Conservation (phyloP, 768 basidiomycete genomes). For the Auriculariales sp. region DNA sequence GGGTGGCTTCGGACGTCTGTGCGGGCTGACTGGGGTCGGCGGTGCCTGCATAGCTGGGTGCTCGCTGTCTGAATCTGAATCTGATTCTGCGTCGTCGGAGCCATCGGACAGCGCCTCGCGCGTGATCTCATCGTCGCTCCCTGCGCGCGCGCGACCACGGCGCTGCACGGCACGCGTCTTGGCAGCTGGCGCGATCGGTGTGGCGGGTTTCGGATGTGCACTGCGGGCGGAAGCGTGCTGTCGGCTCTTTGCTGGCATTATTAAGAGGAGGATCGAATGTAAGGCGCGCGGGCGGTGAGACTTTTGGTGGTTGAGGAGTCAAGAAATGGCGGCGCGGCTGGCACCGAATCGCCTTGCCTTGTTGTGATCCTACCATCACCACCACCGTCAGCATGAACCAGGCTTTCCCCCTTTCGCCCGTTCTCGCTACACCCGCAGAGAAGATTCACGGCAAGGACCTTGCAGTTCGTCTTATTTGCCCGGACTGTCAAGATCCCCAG, state of each 20-base stretch:
- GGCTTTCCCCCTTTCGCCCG: slow-evolving; percentile 57
- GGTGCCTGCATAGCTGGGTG: slow-evolving; percentile 28
- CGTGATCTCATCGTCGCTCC: slow-evolving; percentile 68
- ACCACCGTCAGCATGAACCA: slow-evolving; percentile 53
- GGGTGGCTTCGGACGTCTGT: background rate
- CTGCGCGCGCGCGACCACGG: slow-evolving; percentile 14
- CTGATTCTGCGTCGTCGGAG: slow-evolving; percentile 21
- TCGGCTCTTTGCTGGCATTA: too few relatives aligned
- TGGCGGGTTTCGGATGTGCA: background rate
- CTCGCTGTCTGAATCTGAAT: slow-evolving; percentile 30
- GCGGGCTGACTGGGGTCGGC: background rate
- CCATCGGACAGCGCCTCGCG: slow-evolving; percentile 51
- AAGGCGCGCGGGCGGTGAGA: too few relatives aligned
- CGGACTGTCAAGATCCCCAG: slow-evolving; percentile 86
- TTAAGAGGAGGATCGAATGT: too few relatives aligned
- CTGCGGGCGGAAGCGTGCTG: background rate
- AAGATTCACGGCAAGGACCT: slow-evolving; percentile 68
- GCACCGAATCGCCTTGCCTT: too few relatives aligned
- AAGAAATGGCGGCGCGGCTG: too few relatives aligned
- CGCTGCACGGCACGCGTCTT: slow-evolving; percentile 8
- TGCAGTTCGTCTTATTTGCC: slow-evolving; percentile 82
- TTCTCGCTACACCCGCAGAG: slow-evolving; percentile 18
- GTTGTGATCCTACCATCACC: too few relatives aligned
- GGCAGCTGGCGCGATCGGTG: background rate
- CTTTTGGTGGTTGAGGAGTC: too few relatives aligned